Base-by-base conservation (phyloP, 257 asterid genomes). In the Rauvolfia tetraphylla region DNA sequence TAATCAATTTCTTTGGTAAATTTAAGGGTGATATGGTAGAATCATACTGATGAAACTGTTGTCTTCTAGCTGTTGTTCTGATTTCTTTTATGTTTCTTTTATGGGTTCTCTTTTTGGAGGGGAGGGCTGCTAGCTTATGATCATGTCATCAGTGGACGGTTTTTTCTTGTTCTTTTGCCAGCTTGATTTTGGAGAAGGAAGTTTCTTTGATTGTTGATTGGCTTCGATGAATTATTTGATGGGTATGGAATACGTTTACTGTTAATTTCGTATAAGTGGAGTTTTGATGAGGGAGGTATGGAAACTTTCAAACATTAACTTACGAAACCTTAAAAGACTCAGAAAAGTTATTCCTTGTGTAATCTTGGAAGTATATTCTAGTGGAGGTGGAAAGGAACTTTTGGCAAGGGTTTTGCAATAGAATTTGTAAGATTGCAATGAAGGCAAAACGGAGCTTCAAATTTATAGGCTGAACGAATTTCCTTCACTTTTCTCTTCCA, bases 221-320 rank as follows among this genome's bases (percentile, higher is more conserved):
- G 72, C 31, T 63, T 79, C 14, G 75, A 79, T 73, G 70, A 79
- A 41, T 78, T 73, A 27, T 23, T 53, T 73, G 70, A 73, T 72
- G 75, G 79, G 65, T 67, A 73, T 56, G 66, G 71, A 46, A 63
- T 78, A 51, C 10, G 18, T 72, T 72, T 54, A 39, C 46, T 67
- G 56, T 62, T 57, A 46, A 67, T 27, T 66, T 75, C 49, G 63
- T 72, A 49, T 46, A 48, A 12, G 39, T 62, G 77, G 53, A 51
- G 67, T 71, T 65, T 49, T 58, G 58, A 36, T 71, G 33, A 63
- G 56, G 77, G 54, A 72, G n/a, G 49, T 39, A 46, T n/a, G 23
- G 71, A 18, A 67, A 67, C 31, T 51, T 39, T 38, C 51, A 53
- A 72, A 49, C 74, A 36, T 72, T 31, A 56, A 12, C 33, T 33